Conservation (phyloP, 257 asterid genomes). For the Solanum rostratum region DNA sequence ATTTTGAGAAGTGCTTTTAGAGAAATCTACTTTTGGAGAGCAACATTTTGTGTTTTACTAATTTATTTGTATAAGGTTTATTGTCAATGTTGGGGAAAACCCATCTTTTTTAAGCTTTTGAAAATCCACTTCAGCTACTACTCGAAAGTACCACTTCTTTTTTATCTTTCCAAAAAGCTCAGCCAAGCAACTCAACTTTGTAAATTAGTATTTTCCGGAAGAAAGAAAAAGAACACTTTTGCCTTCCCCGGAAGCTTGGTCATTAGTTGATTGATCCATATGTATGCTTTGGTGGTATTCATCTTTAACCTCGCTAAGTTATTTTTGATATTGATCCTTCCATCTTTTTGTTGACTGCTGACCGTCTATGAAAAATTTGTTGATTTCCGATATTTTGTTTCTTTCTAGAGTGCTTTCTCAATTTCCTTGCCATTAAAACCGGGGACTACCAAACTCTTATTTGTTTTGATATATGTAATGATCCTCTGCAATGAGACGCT, state of each 20-base stretch:
- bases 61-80: neutral
- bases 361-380: neutral
- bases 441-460: neutral
- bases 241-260: neutral
- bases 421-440: neutral
- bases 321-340: neutral
- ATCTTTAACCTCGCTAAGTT: neutral
- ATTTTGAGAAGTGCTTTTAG: neutral
- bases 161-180: neutral
- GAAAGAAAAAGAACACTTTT: neutral
- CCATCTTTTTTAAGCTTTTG: neutral
- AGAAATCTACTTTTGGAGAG: neutral
- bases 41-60: neutral
- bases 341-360: neutral
- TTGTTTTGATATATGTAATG: neutral
- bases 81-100: neutral
- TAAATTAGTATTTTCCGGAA: neutral
- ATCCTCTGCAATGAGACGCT: neutral
- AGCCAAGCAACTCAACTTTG: neutral
- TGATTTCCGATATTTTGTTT: neutral
- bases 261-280: neutral
- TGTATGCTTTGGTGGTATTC: neutral
- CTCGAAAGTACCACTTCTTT: neutral
- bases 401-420: neutral
- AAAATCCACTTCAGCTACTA: neutral